These are phyloP conservation scores for Trichophyton simii DNA, from an alignment of 2,329 filamentous ascomycete genomes.

Conservation along the genomic window DNA sequence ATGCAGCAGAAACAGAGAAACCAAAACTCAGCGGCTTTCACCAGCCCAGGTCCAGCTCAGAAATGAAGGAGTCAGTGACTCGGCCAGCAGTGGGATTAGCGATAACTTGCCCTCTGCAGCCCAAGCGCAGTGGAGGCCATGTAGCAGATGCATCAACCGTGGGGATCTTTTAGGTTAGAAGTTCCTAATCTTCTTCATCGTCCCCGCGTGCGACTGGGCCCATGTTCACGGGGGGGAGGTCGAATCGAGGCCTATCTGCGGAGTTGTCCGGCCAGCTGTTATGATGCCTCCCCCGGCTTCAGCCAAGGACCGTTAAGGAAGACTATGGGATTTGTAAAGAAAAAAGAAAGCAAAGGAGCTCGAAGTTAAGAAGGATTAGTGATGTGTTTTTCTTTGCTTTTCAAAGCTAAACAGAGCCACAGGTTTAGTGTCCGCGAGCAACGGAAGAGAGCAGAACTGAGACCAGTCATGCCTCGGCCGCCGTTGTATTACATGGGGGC, in stretches of 20 bases:
- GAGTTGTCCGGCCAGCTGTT: background rate
- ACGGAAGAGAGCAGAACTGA: background rate
- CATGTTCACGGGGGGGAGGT: background rate
- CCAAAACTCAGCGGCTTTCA: background rate
- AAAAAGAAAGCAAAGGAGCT: background rate
- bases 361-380: background rate
- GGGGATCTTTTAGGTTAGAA: background rate
- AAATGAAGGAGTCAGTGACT: constrained; percentile 1
- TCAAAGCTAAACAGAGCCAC: constrained; percentile 2
- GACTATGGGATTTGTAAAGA: background rate
- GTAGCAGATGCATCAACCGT: background rate
- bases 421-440: background rate
- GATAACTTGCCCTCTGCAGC: background rate
- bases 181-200: background rate
- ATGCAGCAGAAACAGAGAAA: background rate
- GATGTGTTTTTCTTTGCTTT: background rate
- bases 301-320: constrained; percentile 1
- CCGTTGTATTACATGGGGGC: background rate
- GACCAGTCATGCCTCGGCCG: background rate
- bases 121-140: background rate
- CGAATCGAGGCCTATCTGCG: background rate
- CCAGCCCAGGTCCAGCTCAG: background rate
- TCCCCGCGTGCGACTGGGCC: background rate
- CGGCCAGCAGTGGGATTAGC: background rate
- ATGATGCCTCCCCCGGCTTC: background rate